Evolutionary conservation across 345 rosid genomes (phyloP).

Genomic region (Chamaenerion angustifolium): DNA sequence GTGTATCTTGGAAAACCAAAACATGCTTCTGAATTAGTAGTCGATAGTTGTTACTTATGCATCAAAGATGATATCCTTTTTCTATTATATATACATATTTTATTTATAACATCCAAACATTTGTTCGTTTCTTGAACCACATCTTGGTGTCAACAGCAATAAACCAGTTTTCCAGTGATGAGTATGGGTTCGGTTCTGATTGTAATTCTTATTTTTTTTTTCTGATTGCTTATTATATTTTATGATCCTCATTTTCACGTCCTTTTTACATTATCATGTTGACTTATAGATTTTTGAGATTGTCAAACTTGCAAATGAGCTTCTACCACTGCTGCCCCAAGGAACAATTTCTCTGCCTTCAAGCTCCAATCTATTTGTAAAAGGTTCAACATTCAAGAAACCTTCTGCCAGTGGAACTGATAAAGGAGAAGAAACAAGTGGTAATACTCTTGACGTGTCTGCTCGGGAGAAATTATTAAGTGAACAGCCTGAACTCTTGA

Average conservation of each 20-base stretch:
- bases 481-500: constrained; percentile 88
- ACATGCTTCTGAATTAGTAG: not conserved
- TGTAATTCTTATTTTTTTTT: too few relatives aligned
- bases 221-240: too few relatives aligned
- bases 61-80: too few relatives aligned
- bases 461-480: constrained; percentile 71
- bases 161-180: too few relatives aligned
- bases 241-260: too few relatives aligned
- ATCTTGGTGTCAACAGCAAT: too few relatives aligned
- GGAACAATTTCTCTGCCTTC: constrained; percentile 85
- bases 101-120: too few relatives aligned
- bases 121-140: too few relatives aligned
- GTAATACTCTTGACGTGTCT: constrained; percentile 41
- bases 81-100: too few relatives aligned
- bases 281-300: constrained; percentile 82
- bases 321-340: constrained; percentile 90
- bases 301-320: constrained; percentile 96
- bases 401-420: constrained; percentile 50
- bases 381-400: constrained; percentile 60
- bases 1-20: not conserved
- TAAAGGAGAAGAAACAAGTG: constrained; percentile 51
- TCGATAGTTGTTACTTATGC: too few relatives aligned
- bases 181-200: too few relatives aligned
- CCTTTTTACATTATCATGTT: not conserved
- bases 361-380: constrained; percentile 49